Conservation (phyloP, 2,329 filamentous ascomycete genomes). For the Diaporthe caulivora region DNA sequence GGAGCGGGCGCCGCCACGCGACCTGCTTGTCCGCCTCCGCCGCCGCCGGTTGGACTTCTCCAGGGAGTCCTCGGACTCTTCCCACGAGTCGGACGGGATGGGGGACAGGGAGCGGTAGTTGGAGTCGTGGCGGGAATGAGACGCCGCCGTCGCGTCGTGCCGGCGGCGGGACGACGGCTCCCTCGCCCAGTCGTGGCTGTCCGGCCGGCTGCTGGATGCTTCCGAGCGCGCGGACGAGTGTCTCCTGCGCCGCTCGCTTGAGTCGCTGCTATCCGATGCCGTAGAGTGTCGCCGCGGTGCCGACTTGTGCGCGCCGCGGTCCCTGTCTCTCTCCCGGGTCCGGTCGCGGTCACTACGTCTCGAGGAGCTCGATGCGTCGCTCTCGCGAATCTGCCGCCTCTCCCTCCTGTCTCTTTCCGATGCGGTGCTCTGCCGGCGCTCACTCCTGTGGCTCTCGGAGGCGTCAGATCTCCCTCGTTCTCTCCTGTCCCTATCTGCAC, state of each 20-base stretch:
- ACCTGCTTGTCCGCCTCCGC: not conserved
- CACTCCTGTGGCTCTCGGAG: not conserved
- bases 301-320: conserved; percentile 4
- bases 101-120: conserved; percentile 30
- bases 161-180: not conserved
- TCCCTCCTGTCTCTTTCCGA: conserved; percentile 1
- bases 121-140: conserved; percentile 22
- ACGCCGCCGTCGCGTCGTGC: not conserved
- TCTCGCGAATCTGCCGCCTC: not conserved
- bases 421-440: not conserved
- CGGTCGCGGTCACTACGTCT: conserved; percentile 13
- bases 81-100: conserved; percentile 33
- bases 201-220: conserved; percentile 2
- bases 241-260: not conserved
- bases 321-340: not conserved
- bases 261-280: conserved; percentile 10
- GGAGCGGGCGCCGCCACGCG: conserved; percentile 1
- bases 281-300: not conserved
- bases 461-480: not conserved
- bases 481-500: not conserved
- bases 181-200: not conserved
- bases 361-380: not conserved
- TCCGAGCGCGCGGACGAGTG: not conserved
- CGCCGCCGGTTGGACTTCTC: not conserved
- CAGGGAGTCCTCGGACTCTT: not conserved